Conservation (phyloP, 345 rosid genomes). For the Gossypium herbaceum region DNA sequence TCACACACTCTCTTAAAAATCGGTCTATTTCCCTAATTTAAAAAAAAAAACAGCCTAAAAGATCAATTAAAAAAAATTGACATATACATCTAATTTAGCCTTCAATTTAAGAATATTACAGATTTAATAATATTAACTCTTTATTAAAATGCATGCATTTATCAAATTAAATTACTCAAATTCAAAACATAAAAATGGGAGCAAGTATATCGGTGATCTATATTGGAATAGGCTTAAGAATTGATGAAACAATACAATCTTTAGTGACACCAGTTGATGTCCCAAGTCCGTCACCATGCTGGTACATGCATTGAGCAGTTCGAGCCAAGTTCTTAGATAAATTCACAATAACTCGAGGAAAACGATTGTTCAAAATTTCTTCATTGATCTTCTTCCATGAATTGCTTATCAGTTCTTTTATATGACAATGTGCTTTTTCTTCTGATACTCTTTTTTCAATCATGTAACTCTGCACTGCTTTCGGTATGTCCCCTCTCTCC, state of each 20-base stretch:
- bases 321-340: not conserved
- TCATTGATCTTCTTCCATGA: not conserved
- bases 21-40: no score
- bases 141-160: not conserved
- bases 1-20: no score
- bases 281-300: not conserved
- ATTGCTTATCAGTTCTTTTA: not conserved
- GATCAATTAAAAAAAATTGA: no score
- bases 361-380: not conserved
- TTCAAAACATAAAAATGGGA: no score
- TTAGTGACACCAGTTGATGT: not conserved
- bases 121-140: no score
- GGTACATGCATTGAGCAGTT: not conserved
- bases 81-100: no score
- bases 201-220: not conserved
- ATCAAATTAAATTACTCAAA: no score
- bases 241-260: slow-evolving; percentile 1
- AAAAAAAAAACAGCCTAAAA: no score
- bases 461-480: not conserved
- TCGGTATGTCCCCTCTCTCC: slow-evolving; percentile 2
- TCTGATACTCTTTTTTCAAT: not conserved
- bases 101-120: no score
- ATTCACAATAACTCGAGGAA: not conserved
- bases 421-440: not conserved
- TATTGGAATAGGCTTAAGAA: not conserved